A percentile compares a stretch with the other conserved stretches of the same genome.
phyloP scores from a whole-genome alignment of 495 filamentous ascomycete genomes.

The Cenococcum geophilum region DNA sequence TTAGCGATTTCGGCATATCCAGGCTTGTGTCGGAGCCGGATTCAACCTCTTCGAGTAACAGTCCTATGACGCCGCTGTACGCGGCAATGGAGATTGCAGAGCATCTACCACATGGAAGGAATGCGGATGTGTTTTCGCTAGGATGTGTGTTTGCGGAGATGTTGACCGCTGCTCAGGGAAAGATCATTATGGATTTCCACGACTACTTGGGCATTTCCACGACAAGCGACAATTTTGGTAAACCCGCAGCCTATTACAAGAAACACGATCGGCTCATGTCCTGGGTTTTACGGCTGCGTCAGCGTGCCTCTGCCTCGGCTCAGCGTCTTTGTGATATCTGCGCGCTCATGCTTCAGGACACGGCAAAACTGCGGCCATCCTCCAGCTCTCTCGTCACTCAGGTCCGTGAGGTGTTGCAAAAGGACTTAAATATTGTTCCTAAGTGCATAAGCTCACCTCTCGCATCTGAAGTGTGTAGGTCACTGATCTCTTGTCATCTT shows the following conservation, averaged over 20 bases:
- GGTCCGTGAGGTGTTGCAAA: conserved; percentile 7
- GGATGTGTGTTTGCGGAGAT: conserved; percentile 24
- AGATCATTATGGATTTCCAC: conserved; percentile 8
- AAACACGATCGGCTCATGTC: conserved; percentile 3
- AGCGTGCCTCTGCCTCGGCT: background rate
- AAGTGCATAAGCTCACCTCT: background rate
- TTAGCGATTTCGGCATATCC: conserved; percentile 25
- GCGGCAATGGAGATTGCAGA: conserved; percentile 19
- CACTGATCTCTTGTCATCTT: background rate
- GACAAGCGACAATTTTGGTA: background rate
- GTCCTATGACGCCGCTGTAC: conserved; percentile 24
- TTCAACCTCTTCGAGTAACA: conserved; percentile 23
- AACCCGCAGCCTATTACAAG: conserved; percentile 10
- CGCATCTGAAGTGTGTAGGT: background rate
- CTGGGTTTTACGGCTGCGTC: conserved; percentile 13
- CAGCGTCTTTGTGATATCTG: conserved; percentile 17
- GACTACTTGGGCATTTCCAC: conserved; percentile 11
- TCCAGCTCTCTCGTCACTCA: conserved; percentile 5
- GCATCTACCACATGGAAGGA: conserved; percentile 16
- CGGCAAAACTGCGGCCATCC: conserved; percentile 11
- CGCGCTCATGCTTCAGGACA: conserved; percentile 16
- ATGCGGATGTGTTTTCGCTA: conserved; percentile 24
- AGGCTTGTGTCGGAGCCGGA: conserved; percentile 22
- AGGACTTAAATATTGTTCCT: background rate
- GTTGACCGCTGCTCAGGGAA: conserved; percentile 12